Evolutionary conservation across 2,329 filamentous ascomycete genomes (phyloP).

Genomic region (Byssochlamys sp.): DNA sequence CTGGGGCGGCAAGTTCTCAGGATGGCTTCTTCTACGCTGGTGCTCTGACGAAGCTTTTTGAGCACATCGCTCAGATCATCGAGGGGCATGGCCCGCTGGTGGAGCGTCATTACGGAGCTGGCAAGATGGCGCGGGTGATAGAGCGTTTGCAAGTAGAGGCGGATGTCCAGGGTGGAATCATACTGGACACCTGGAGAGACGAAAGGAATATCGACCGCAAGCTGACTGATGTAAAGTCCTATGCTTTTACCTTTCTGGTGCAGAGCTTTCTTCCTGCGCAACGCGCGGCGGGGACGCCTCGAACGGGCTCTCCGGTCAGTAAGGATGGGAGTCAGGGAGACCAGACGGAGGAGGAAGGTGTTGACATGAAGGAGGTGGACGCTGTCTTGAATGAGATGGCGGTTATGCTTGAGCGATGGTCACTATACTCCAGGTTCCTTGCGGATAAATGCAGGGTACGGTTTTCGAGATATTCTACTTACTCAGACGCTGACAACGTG

Average conservation of each 20-base stretch:
- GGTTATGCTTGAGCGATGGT: slow-evolving; percentile 87
- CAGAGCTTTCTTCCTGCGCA: slow-evolving; percentile 78
- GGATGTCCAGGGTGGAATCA: slow-evolving; percentile 89
- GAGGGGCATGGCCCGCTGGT: slow-evolving; percentile 84
- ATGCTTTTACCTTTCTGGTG: slow-evolving; percentile 92
- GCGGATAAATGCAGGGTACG: slow-evolving; percentile 73
- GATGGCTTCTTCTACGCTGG: slow-evolving; percentile 88
- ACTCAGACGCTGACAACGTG: slow-evolving; percentile 9
- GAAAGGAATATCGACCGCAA: slow-evolving; percentile 75
- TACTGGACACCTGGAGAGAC: slow-evolving; percentile 90
- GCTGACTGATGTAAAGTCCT: slow-evolving; percentile 91
- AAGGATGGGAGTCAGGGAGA: slow-evolving; percentile 45
- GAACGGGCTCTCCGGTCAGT: slow-evolving; percentile 66
- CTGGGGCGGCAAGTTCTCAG: slow-evolving; percentile 50
- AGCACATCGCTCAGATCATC: slow-evolving; percentile 94
- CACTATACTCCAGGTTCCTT: slow-evolving; percentile 80
- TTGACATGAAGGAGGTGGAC: slow-evolving; percentile 95
- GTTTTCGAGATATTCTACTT: slow-evolving; percentile 13
- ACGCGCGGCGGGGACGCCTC: slow-evolving; percentile 54
- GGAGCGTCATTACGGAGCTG: slow-evolving; percentile 82
- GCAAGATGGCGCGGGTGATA: slow-evolving; percentile 91
- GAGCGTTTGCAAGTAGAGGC: slow-evolving; percentile 87
- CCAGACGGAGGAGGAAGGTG: slow-evolving; percentile 74
- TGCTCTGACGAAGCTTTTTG: slow-evolving; percentile 81
- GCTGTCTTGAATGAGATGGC: slow-evolving; percentile 76